Conservation (phyloP, 495 filamentous ascomycete species). For the Parathielavia hyrcaniae region DNA sequence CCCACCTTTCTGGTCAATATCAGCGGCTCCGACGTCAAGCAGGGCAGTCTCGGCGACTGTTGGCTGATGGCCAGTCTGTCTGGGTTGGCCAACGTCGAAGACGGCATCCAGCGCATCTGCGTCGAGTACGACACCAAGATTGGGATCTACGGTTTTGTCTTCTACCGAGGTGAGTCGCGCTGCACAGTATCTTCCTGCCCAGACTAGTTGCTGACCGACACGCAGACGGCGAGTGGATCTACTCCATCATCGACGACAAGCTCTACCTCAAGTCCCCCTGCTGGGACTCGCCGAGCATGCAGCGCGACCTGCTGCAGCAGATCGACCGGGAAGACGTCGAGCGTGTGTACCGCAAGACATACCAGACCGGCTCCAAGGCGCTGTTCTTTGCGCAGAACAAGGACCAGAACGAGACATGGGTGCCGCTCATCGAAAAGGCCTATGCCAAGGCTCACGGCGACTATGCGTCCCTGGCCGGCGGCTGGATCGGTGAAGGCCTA, state of each 20-base stretch:
- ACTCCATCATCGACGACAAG: slow-evolving; percentile 77
- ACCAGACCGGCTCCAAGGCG: slow-evolving; percentile 74
- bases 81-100: slow-evolving; percentile 71
- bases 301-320: slow-evolving; percentile 47
- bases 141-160: slow-evolving; percentile 94
- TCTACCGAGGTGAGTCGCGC: slow-evolving; percentile 53
- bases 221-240: slow-evolving; percentile 84
- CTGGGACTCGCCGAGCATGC: slow-evolving; percentile 60
- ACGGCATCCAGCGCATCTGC: slow-evolving; percentile 72
- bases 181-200: too few species aligned
- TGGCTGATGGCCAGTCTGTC: slow-evolving; percentile 89
- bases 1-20: slow-evolving; percentile 77
- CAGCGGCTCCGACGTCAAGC: slow-evolving; percentile 70
- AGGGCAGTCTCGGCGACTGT: slow-evolving; percentile 79
- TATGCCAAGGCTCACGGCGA: slow-evolving; percentile 93
- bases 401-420: slow-evolving; percentile 88
- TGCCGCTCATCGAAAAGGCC: slow-evolving; percentile 88
- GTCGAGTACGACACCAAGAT: slow-evolving; percentile 67
- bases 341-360: slow-evolving; percentile 71
- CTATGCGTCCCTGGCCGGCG: slow-evolving; percentile 72
- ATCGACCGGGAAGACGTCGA: slow-evolving; percentile 60
- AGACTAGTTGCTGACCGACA: background rate
- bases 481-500: slow-evolving; percentile 81
- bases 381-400: slow-evolving; percentile 84
- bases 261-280: slow-evolving; percentile 77